Base-by-base conservation (phyloP, 306 rosid genomes). In the Lotus japonicus region DNA sequence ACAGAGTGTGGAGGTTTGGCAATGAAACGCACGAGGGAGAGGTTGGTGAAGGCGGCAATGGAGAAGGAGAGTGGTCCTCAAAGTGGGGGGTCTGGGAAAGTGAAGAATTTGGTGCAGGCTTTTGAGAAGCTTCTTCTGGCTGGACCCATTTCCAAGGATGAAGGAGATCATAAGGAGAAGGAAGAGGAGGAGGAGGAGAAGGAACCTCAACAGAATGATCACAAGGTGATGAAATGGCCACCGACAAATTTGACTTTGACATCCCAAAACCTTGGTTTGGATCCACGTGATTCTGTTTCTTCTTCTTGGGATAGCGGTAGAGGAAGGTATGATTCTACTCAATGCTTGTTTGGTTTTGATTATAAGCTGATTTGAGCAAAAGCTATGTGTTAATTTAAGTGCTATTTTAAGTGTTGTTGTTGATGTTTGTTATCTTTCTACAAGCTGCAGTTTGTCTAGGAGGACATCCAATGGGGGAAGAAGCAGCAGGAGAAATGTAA, bases 401-500 rank as follows among this genome's bases (percentile, higher is more conserved):
- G 54, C 5, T 46, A 9, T 17, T 31, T 18, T 43, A 41, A 45
- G 38, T 17, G 18, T 81, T 72, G 52, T 78, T 78, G 75, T 58
- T 58, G 63, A 51, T 58, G 48, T 77, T 74, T 54, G 14, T 31
- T 69, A 26, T n/a, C 41, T 41, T 62, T 38, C 28, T 51, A 16
- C 43, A 8, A 18, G 4, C 42, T 85, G 66, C 77, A 85, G 99
- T 72, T 65, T 78, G 45, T 89, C 89, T 31, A 81, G 85, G 82
- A 84, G 92, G 77, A 77, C 67, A 51, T 88, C 96, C 46, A 75
- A 49, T 49, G 88, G 88, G 28, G 84, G 84, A 4, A 62, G 85
- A 74, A 84, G 96, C 33, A 95, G 95, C 85, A 73, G 97, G 61
- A 87, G 96, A 83, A 95, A 88, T 73, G 99, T 95, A 83, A 88